Percentiles rank a stretch among this genome's conserved stretches.
phyloP scores from a whole-genome alignment of 2,329 filamentous ascomycete genomes.

The Pseudonectria buxi region DNA sequence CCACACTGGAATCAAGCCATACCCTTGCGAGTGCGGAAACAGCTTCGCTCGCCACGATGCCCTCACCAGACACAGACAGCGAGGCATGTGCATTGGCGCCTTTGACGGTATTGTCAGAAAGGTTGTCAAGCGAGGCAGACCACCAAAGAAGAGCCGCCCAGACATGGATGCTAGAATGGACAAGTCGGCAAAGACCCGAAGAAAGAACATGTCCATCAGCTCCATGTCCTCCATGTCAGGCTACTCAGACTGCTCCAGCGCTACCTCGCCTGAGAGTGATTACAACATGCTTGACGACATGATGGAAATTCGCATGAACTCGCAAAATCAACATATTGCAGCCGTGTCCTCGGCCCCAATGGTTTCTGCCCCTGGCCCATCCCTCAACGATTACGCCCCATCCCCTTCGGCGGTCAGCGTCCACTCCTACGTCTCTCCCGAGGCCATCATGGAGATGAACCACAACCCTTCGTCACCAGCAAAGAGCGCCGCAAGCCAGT shows the following conservation, averaged over 20 bases:
- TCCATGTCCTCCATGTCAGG: conserved; percentile 49
- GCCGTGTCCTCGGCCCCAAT: conserved; percentile 42
- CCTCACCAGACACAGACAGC: conserved; percentile 85
- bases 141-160: conserved; percentile 54
- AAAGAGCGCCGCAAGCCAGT: conserved; percentile 45
- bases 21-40: conserved; percentile 89
- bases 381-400: conserved; percentile 25
- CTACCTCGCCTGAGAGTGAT: conserved; percentile 45
- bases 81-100: conserved; percentile 93
- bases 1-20: conserved; percentile 91
- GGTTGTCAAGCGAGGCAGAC: conserved; percentile 55
- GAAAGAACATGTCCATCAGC: conserved; percentile 44
- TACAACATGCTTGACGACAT: conserved; percentile 43
- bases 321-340: conserved; percentile 22
- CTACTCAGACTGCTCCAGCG: conserved; percentile 50
- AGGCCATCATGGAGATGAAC: conserved; percentile 33
- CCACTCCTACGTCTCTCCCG: conserved; percentile 42
- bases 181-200: conserved; percentile 50
- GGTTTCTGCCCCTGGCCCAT: conserved; percentile 27
- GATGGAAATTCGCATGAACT: conserved; percentile 34
- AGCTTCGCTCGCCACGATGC: conserved; percentile 94
- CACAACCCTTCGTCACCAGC: conserved; percentile 40
- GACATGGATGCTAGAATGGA: conserved; percentile 50
- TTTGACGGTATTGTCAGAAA: conserved; percentile 70
- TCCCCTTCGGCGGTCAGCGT: conserved; percentile 35